Base-by-base conservation (phyloP, 1,139 yeast species). In the Magnusiomyces fungicola region DNA sequence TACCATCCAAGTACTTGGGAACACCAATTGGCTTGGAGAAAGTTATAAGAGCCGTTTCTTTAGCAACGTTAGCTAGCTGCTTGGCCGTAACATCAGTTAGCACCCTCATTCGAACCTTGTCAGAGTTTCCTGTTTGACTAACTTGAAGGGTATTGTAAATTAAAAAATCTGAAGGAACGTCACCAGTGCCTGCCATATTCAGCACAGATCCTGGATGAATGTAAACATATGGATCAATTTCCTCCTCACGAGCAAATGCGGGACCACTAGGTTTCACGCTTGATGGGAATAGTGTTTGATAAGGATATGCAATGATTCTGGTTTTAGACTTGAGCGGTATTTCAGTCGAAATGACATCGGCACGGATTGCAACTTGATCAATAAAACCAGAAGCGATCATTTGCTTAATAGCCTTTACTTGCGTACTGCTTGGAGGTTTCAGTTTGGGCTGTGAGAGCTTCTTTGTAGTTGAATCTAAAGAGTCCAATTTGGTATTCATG, bases 11-110 rank as follows among this genome's bases (percentile, higher is more conserved):
- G 21, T 42, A 42, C 60, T 87, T 81, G 2, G 96, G 96, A 50
- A 87, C 85, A 0, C 96, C 96, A 52, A 90, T 69, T 0, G 97
- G 97, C 62, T 90, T 90, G 34, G 97, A 88, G 65, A 83, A 90
- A 0, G 92, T 80, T 46, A 90, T 66, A 46, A 90, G 69, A 0
- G 87, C 80, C 3, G 95, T 81, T 27, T 71, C 71, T 58, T 82
- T 83, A 16, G 90, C 90, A 22, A 92, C 75, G 56, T 86, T 88
- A 3, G 90, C 78, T 47, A 92, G 69, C 50, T 89, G 92, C 23
- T 79, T 76, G 1, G 90, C 89, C 3, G 78, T 70, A 38, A 90
- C 77, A 54, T 87, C 94, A 29, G 86, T 86, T 56, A 92, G 71
- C 0, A 90, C 80, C 58, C 77, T 80, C 79, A 92, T 76, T 60